Percentiles rank a stretch among this genome's conserved stretches.
These are phyloP conservation scores for Mycosarcoma mackinlayi DNA, from an alignment of 1,284 basidiomycete species.

Conservation along the genomic window DNA sequence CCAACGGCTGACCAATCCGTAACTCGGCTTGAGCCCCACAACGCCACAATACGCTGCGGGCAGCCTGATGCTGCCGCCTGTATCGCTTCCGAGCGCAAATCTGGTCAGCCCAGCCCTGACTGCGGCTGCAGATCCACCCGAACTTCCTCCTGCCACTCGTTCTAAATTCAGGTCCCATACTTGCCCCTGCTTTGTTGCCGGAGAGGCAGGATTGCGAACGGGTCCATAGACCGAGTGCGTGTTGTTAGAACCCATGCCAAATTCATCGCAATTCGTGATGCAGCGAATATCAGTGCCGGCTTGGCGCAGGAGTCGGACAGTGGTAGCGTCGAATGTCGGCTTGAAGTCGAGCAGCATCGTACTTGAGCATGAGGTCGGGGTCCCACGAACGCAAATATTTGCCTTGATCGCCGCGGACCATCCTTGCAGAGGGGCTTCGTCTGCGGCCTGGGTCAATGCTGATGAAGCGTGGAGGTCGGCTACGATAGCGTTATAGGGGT, in stretches of 20 bases:
- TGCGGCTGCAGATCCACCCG: slow-evolving; percentile 65
- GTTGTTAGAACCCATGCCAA: slow-evolving; percentile 84
- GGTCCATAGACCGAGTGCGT: slow-evolving; percentile 56
- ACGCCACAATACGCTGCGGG: slow-evolving; percentile 95
- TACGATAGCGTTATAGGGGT: slow-evolving; percentile 50
- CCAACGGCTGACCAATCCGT: slow-evolving; percentile 88
- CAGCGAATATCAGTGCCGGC: slow-evolving; percentile 82
- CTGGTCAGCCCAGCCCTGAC: slow-evolving; percentile 55
- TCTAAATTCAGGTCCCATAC: slow-evolving; percentile 68
- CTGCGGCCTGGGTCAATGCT: background rate
- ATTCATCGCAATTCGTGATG: slow-evolving; percentile 97
- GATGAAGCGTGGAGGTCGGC: background rate
- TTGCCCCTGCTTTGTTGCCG: background rate
- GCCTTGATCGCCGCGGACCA: slow-evolving; percentile 64
- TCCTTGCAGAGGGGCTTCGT: slow-evolving; percentile 30
- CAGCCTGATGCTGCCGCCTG: slow-evolving; percentile 90
- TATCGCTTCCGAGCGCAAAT: slow-evolving; percentile 87
- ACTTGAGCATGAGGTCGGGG: slow-evolving; percentile 56
- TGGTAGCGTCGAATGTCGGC: slow-evolving; percentile 88
- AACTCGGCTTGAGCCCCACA: slow-evolving; percentile 91
- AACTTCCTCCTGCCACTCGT: slow-evolving; percentile 73
- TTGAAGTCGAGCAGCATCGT: slow-evolving; percentile 71
- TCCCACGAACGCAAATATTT: slow-evolving; percentile 55
- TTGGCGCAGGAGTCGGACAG: slow-evolving; percentile 75
- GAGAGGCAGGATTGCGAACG: slow-evolving; percentile 54